phyloP scores from a whole-genome alignment of 345 rosid genomes.

The Eutrema heterophyllum region DNA sequence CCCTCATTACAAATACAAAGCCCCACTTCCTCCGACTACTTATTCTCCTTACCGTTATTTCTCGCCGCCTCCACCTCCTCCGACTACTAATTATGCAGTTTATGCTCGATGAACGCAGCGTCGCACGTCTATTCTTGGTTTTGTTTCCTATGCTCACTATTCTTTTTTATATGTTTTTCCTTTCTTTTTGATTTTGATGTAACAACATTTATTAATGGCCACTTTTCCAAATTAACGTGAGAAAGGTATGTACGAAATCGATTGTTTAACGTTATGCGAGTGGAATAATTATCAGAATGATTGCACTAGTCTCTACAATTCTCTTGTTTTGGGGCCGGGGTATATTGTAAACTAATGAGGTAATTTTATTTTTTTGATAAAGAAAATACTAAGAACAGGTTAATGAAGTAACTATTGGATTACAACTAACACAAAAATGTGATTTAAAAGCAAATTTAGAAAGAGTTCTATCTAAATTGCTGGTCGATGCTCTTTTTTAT shows the following conservation, averaged over 20 bases:
- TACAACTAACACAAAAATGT: not conserved
- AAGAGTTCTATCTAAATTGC: not conserved
- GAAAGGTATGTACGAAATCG: not conserved
- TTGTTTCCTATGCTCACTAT: not conserved
- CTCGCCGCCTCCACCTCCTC: constrained; percentile 32
- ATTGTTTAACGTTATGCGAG: not conserved
- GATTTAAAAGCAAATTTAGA: not conserved
- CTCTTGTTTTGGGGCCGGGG: not conserved
- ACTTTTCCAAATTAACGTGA: constrained; percentile 2
- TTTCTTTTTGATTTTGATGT: constrained; percentile 1
- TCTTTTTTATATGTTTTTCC: not conserved
- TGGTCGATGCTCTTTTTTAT: too few relatives aligned
- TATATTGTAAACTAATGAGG: too few relatives aligned
- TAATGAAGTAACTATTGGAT: not conserved
- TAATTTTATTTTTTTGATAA: too few relatives aligned
- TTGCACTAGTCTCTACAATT: not conserved
- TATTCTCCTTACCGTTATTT: constrained; percentile 36
- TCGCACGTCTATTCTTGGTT: not conserved
- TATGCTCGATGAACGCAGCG: constrained; percentile 5
- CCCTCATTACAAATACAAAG: constrained; percentile 35
- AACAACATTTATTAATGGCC: not conserved
- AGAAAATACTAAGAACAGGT: not conserved
- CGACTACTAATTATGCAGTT: not conserved
- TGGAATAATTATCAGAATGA: not conserved
- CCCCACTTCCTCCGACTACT: constrained; percentile 25